Conservation (phyloP, 2,329 filamentous ascomycete species). For the Claviceps sp. region DNA sequence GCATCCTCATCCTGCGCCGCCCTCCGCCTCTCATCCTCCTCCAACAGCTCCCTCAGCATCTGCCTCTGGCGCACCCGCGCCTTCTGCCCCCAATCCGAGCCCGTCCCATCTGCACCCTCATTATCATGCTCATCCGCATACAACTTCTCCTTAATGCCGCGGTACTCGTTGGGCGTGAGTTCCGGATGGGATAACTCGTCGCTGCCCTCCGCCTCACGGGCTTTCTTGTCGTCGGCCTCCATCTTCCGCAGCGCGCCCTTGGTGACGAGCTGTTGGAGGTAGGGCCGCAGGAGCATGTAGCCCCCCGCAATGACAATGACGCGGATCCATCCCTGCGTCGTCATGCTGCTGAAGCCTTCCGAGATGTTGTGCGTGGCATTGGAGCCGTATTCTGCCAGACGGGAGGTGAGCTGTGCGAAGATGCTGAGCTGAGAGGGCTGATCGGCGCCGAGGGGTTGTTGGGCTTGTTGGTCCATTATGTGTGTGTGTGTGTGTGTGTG, state of each 20-base stretch:
- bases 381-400: constrained; percentile 21
- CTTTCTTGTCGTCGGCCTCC: constrained; percentile 39
- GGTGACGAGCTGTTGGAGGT: constrained; percentile 54
- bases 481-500: neutral
- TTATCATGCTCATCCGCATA: constrained; percentile 36
- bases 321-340: constrained; percentile 47
- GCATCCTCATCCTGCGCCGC: constrained; percentile 56
- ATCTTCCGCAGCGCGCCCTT: constrained; percentile 51
- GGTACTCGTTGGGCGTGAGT: constrained; percentile 52
- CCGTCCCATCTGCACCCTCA: constrained; percentile 30
- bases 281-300: constrained; percentile 62
- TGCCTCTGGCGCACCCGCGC: constrained; percentile 55
- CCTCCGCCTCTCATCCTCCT: constrained; percentile 47
- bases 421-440: constrained; percentile 17
- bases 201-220: constrained; percentile 11
- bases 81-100: constrained; percentile 55
- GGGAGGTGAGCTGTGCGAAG: constrained; percentile 20
- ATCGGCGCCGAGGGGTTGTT: constrained; percentile 12
- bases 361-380: constrained; percentile 35
- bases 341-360: constrained; percentile 36
- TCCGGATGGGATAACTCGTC: constrained; percentile 20
- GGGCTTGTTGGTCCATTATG: constrained; percentile 13
- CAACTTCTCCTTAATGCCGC: constrained; percentile 41
- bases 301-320: constrained; percentile 58
- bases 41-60: constrained; percentile 51